phyloP scores from a whole-genome alignment of 2,329 filamentous ascomycete species.

The Sporothrix humicola region DNA sequence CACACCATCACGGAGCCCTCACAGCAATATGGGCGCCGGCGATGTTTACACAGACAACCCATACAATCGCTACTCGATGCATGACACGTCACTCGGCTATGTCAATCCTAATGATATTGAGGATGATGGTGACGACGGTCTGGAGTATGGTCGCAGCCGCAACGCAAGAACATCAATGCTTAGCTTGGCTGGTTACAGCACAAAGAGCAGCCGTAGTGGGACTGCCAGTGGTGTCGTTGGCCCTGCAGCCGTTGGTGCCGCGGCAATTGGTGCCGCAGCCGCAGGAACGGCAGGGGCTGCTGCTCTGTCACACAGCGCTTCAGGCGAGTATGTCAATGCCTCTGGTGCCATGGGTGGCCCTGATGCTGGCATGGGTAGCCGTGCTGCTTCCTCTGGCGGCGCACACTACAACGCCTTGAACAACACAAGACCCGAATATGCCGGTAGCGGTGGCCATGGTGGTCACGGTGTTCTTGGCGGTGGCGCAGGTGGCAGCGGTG shows the following conservation, averaged over 20 bases:
- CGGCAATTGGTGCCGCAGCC: conserved; percentile 40
- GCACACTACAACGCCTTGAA: conserved; percentile 63
- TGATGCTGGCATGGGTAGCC: background rate
- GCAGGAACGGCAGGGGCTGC: conserved; percentile 38
- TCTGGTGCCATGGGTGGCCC: background rate
- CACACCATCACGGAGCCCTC: conserved; percentile 56
- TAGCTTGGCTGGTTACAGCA: conserved; percentile 58
- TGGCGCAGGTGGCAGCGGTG: background rate
- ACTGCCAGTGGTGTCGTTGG: conserved; percentile 23
- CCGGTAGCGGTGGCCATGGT: background rate
- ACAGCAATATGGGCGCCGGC: conserved; percentile 49
- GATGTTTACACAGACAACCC: conserved; percentile 67
- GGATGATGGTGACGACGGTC: conserved; percentile 87
- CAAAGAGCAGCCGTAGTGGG: conserved; percentile 45
- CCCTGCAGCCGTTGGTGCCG: conserved; percentile 43
- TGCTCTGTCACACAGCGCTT: conserved; percentile 45
- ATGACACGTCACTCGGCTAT: conserved; percentile 58
- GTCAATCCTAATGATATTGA: conserved; percentile 81
- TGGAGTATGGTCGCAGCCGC: conserved; percentile 59
- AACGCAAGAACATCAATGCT: conserved; percentile 63
- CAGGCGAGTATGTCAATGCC: background rate
- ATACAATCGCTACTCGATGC: conserved; percentile 65
- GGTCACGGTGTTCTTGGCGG: background rate
- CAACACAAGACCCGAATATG: conserved; percentile 36
- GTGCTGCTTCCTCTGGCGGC: conserved; percentile 24